Base-by-base conservation (phyloP, 148 eudicot genomes). In the Vaccinium vitisidaea region DNA sequence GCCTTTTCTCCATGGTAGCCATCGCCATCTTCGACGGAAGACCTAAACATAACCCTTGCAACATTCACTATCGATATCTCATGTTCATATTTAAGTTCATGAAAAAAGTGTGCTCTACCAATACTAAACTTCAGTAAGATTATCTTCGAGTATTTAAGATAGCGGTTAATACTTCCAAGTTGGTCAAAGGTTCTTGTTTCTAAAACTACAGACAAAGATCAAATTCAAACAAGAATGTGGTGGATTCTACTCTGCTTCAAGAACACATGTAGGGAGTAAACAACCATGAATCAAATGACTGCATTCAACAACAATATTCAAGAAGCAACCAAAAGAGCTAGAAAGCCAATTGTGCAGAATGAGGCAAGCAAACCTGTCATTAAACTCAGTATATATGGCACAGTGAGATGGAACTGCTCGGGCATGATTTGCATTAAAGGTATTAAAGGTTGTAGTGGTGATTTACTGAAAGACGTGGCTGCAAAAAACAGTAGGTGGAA, bases 381-480 rank as follows among this genome's bases (percentile, higher is more conserved):
- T 76, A 84, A 86, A 82, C 86, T 88, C 75, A 90, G 86, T 75
- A 87, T 67, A 85, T 88, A 86, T 32, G 89, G 87, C 61, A 90
- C 75, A 80, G 84, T 74, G 76, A 79, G 80, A 63, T 83, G 50
- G 74, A 89, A 84, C 70, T 90, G 91, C 83, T 84, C 80, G 21
- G 94, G 94, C 82, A 90, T 65, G 84, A 89, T 54, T 82, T 85
- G 86, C 27, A 90, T 27, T 75, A 92, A 21, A 80, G 93, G 89
- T 59, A 84, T 75, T 39, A 89, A 50, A 80, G 85, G 87, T 86
- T 86, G 93, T 73, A 93, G 76, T 78, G 83, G 89, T 54, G 98
- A 94, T 85, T 86, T 89, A 83, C 81, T 76, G 86, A 92, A 94
- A 86, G 93, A 90, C 82, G 98, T 95, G 79, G 94, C 98, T 94